Percentiles rank a stretch among this genome's conserved stretches.
phyloP scores from a whole-genome alignment of 1,284 basidiomycete species.

The Laetiporus sulphureus region DNA sequence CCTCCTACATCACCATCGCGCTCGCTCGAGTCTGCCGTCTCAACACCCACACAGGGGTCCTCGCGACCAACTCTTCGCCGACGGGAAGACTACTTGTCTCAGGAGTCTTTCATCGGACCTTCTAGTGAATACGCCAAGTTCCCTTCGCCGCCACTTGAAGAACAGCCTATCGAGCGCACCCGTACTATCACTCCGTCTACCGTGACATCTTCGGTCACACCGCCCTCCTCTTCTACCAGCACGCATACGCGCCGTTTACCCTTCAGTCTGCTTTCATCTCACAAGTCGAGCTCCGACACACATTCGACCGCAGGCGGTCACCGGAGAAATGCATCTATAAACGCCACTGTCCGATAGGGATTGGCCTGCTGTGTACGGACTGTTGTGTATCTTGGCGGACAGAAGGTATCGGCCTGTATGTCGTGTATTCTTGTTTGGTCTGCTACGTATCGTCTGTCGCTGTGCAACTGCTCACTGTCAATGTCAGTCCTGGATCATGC shows the following conservation, averaged over 20 bases:
- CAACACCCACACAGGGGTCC: conserved; percentile 23
- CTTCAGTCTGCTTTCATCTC: conserved; percentile 52
- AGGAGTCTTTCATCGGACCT: conserved; percentile 52
- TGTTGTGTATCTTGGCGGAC: background rate
- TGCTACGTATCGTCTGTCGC: conserved; percentile 5
- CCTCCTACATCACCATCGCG: conserved; percentile 31
- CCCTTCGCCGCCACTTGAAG: conserved; percentile 49
- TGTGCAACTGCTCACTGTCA: conserved; percentile 16
- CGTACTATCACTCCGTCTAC: conserved; percentile 7
- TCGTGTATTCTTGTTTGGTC: background rate
- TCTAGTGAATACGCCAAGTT: conserved; percentile 64
- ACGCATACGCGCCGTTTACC: conserved; percentile 54
- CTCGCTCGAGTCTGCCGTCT: conserved; percentile 12
- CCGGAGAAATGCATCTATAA: conserved; percentile 55
- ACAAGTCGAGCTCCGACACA: conserved; percentile 34
- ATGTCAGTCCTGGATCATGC: too few relatives aligned
- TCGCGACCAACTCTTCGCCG: conserved; percentile 16
- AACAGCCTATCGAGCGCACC: conserved; percentile 19
- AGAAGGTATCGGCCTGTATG: background rate
- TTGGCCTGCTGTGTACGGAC: conserved; percentile 3
- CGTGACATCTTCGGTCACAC: conserved; percentile 34
- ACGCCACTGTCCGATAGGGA: conserved; percentile 36
- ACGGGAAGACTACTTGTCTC: conserved; percentile 10
- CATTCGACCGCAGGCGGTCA: conserved; percentile 35
- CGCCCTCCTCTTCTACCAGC: conserved; percentile 36